Conservation (phyloP, 2,329 filamentous ascomycete genomes). For the Massarina eburnea region DNA sequence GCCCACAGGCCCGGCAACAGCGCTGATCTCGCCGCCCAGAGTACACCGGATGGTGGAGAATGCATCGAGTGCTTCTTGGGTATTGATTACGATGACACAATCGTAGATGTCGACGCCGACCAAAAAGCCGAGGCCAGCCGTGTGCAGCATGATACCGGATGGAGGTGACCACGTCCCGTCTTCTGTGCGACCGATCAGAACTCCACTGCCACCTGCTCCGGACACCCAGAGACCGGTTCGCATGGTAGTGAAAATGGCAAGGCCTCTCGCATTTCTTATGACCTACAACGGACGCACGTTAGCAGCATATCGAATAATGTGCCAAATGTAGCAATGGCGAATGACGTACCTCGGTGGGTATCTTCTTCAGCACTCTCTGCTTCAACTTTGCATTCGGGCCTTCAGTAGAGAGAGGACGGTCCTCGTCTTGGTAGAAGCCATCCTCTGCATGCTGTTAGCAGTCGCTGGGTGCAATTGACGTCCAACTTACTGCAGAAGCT, state of each 20-base stretch:
- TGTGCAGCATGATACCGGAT: slow-evolving; percentile 87
- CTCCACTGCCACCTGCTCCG: slow-evolving; percentile 85
- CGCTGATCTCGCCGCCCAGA: slow-evolving; percentile 77
- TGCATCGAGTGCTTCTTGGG: slow-evolving; percentile 76
- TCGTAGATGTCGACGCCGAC: slow-evolving; percentile 95
- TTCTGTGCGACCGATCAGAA: slow-evolving; percentile 79
- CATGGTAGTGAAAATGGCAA: slow-evolving; percentile 96
- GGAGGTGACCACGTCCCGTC: slow-evolving; percentile 92
- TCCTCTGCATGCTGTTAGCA: slow-evolving; percentile 52
- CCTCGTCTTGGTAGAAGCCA: slow-evolving; percentile 66
- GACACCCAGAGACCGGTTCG: slow-evolving; percentile 89
- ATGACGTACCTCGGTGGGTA: slow-evolving; percentile 62
- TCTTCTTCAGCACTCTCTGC: slow-evolving; percentile 74
- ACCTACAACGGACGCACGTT: slow-evolving; percentile 55
- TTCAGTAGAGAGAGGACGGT: slow-evolving; percentile 45
- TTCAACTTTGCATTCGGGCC: slow-evolving; percentile 63
- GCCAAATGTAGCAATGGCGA: neutral
- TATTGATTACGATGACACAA: slow-evolving; percentile 91
- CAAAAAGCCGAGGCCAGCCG: slow-evolving; percentile 83
- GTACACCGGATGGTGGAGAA: slow-evolving; percentile 80
- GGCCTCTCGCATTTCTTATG: slow-evolving; percentile 83
- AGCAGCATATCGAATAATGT: neutral
- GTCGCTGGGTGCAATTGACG: slow-evolving; percentile 18
- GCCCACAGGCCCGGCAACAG: slow-evolving; percentile 75
- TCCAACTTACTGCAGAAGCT: slow-evolving; percentile 79